Conservation (phyloP, 345 rosid genomes). For the Abelmoschus esculentus region DNA sequence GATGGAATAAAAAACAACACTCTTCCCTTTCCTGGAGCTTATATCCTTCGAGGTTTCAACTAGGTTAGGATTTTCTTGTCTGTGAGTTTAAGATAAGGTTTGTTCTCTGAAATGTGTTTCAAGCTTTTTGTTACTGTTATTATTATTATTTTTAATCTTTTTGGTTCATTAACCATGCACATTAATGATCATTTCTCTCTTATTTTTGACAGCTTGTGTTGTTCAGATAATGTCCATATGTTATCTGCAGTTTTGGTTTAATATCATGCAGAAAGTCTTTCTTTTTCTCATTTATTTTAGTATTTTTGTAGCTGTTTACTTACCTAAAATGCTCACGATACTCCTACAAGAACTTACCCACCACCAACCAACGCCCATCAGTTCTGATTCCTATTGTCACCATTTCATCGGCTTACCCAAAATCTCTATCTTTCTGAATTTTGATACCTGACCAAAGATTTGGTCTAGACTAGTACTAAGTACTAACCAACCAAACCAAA, state of each 20-base stretch:
- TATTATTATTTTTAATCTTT: not conserved
- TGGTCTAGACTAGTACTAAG: not conserved
- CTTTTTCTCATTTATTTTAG: not conserved
- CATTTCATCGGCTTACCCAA: slow-evolving; percentile 3
- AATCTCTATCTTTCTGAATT: not conserved
- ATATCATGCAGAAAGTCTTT: not conserved
- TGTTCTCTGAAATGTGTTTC: not conserved
- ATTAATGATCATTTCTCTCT: slow-evolving; percentile 12
- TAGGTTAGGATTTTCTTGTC: not conserved
- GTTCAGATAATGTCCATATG: not conserved
- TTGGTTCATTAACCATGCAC: not conserved
- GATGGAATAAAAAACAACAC: not conserved
- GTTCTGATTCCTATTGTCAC: not conserved
- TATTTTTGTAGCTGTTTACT: not conserved
- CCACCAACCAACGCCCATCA: not conserved
- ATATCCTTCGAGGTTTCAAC: not conserved
- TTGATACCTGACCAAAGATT: slow-evolving; percentile 13
- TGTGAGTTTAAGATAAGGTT: too few relatives aligned
- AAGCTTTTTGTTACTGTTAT: too few relatives aligned
- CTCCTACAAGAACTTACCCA: not conserved
- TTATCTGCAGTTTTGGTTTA: slow-evolving; percentile 2
- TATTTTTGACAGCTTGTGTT: not conserved
- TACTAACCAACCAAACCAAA: not conserved
- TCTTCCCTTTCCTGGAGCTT: not conserved
- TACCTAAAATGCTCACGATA: not conserved